Base-by-base conservation (phyloP, 306 rosid species). In the Trifolium pratense region DNA sequence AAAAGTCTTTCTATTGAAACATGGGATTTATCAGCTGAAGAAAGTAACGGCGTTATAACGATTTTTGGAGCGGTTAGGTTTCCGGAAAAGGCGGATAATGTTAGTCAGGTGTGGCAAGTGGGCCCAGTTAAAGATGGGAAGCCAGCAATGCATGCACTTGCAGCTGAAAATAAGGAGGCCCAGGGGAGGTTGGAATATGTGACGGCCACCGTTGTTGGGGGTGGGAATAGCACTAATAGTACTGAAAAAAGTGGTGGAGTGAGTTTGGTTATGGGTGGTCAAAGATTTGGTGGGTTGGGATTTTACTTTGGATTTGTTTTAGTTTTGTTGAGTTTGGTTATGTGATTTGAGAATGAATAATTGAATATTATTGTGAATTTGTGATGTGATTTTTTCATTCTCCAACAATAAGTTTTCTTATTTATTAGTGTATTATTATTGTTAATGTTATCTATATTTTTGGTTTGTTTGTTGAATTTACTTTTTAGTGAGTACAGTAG, bases 61-160 rank as follows among this genome's bases (percentile, higher is more conserved):
- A 80, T 91, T 53, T 85, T 63, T 15, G 96, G 89, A 12, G 21
- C 25, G 23, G 13, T 85, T 39, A 84, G 78, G 70, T 55, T 89
- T 13, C 92, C 96, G 68, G 86, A 8, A 6, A 75, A 58, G 6
- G 56, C 69, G 6, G 68, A 26, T 5, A 64, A 46, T 31, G 4
- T 87, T 14, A 87, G 62, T 36, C 91, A 87, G 23, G 75, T 89
- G 0, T 91, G 97, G 97, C 97, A 91, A 75, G 96, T 83, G 23
- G 97, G 97, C 0, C 82, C 96, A 16, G 77, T 83, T 5, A 9
- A 16, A 14, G 3, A 0, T 23, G 85, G 83, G 0, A 45, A 1
- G 3, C 84, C 81, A 0, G 1, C 0, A 0, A 29, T 1, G 2
- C 97, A 91, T 23, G 68, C 0, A 0, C 5, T 46, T 0, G 32